Evolutionary conservation across 2,329 filamentous ascomycete species (phyloP), one percentile per base, ranked within the genome.

Genomic region (Aspergillus puulaauensis): DNA sequence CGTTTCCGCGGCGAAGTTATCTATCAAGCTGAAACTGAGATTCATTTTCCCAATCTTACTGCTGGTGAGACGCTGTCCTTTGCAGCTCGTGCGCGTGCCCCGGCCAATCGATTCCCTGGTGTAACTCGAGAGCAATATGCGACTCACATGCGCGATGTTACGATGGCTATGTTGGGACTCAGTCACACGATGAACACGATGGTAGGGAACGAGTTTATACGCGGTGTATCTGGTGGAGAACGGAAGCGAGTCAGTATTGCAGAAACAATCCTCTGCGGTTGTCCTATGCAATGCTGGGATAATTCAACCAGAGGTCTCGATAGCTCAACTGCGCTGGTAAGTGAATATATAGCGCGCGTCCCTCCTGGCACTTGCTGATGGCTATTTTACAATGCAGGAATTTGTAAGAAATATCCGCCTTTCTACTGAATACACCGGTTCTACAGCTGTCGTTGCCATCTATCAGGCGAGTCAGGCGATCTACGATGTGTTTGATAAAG

Each of bases 1-100:
- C 79, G 78, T 2, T 91, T 93, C 75, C 87, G 90, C n/a, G 90
- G 90, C 62, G 90, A 95, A 74, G 89, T 89, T 61, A 92, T 93
- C 71, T 95, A 93, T 76, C 91, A 90, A 1, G 89, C 89, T 52
- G 90, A 93, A 73, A 87, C 90, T 27, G 91, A 95, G 69, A 87
- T 90, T 4, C 90, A 93, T 74, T 93, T 93, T 68, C 89, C 90
- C 12, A 84, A 87, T 76, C 76, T 93, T 66, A 88, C 84, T 1
- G 89, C 92, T 21, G 89, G 89, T 52, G 88, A 93, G 66, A 93
- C 90, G 1, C 81, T 93, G 44, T 86, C 85, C 48, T 93, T 93
- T 63, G 90, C 90, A 15, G 89, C 90, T 8, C 80, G 83, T 33
- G 89, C 89, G 3, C 75, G 81, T 11, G 79, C 79, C 3, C 80